A percentile compares a stretch with the other conserved stretches of the same genome.
phyloP scores from a whole-genome alignment of 2,329 filamentous ascomycete species.

The Curvularia hawaiiensis region DNA sequence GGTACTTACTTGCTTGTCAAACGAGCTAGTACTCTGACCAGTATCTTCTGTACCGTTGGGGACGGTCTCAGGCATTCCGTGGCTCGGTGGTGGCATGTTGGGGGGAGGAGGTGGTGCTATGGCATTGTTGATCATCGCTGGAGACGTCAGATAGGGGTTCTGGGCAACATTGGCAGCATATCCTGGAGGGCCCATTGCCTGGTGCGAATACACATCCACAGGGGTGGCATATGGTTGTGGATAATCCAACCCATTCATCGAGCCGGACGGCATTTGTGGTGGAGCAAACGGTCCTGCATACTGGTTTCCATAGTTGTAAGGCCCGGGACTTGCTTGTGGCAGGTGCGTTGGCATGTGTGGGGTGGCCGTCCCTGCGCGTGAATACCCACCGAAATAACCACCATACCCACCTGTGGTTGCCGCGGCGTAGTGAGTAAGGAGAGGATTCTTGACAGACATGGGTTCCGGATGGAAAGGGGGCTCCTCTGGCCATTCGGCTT shows the following conservation, averaged over 20 bases:
- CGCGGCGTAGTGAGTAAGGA: slow-evolving; percentile 37
- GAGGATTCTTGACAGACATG: slow-evolving; percentile 49
- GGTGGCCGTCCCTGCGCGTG: slow-evolving; percentile 45
- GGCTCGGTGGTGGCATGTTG: slow-evolving; percentile 24
- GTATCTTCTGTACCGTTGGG: slow-evolving; percentile 27
- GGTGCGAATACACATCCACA: slow-evolving; percentile 39
- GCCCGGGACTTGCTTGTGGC: slow-evolving; percentile 46
- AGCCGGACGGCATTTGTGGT: slow-evolving; percentile 35
- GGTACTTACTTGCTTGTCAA: slow-evolving; percentile 49
- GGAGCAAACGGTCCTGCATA: slow-evolving; percentile 46
- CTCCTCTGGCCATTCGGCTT: slow-evolving; percentile 76
- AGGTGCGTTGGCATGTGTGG: slow-evolving; percentile 44
- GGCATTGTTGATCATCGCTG: slow-evolving; percentile 36
- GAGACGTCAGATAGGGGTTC: slow-evolving; percentile 40
- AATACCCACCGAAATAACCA: slow-evolving; percentile 44
- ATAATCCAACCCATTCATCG: slow-evolving; percentile 36
- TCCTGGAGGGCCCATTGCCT: slow-evolving; percentile 37
- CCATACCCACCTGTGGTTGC: slow-evolving; percentile 33
- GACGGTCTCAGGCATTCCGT: slow-evolving; percentile 23
- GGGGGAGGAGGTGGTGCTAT: slow-evolving; percentile 35
- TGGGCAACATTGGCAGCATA: slow-evolving; percentile 33
- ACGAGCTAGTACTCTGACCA: slow-evolving; percentile 41
- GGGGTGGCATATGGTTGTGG: slow-evolving; percentile 36
- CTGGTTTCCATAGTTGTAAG: slow-evolving; percentile 42
- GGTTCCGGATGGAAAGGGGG: slow-evolving; percentile 74